phyloP scores from a whole-genome alignment of 208 protist species.

The Trichomonas tenax region DNA sequence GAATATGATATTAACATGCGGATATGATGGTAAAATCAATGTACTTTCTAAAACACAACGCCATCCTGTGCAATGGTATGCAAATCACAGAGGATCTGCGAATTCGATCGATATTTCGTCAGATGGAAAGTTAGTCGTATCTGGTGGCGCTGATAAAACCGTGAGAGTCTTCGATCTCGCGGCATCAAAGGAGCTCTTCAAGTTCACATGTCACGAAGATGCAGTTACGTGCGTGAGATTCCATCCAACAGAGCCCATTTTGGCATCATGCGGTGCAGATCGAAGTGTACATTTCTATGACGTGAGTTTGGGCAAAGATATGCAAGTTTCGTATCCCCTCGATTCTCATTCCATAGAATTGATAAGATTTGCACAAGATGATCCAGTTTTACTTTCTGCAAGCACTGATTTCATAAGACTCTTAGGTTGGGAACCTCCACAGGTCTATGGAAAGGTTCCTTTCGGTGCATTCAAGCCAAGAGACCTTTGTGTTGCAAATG shows the following conservation, averaged over 20 bases:
- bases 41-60: not conserved
- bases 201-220: not conserved
- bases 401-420: not conserved
- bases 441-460: not conserved
- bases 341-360: not conserved
- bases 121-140: not conserved
- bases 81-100: not conserved
- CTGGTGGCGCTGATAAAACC: not conserved
- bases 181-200: not conserved
- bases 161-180: not conserved
- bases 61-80: not conserved
- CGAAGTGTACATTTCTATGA: not conserved
- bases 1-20: not conserved
- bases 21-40: constrained; percentile 9
- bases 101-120: not conserved
- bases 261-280: not conserved
- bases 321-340: not conserved
- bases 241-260: not conserved
- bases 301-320: not conserved
- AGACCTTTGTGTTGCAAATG: not conserved
- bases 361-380: not conserved
- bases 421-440: not conserved
- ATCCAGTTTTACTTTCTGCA: not conserved
- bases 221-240: not conserved
- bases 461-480: not conserved